phyloP scores from a whole-genome alignment of 805 yeast species.

The Cyberlindnera maclurae region DNA sequence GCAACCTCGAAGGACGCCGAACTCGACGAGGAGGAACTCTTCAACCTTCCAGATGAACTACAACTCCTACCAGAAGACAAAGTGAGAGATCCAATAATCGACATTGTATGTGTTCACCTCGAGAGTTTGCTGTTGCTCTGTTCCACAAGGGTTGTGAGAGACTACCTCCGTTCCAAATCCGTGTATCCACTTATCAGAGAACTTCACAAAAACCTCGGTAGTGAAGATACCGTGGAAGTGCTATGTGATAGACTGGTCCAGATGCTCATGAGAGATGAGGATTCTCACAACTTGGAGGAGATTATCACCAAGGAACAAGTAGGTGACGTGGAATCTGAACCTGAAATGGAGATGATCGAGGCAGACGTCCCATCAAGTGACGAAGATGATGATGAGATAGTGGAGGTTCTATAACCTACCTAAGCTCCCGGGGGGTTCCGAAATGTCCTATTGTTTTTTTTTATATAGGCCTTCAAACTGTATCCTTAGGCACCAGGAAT shows the following conservation, averaged over 20 bases:
- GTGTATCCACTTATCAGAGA: constrained; percentile 86
- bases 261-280: constrained; percentile 88
- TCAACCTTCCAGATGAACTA: constrained; percentile 81
- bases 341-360: constrained; percentile 17
- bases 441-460: background rate
- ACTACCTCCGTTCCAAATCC: constrained; percentile 66
- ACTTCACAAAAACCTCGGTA: constrained; percentile 53
- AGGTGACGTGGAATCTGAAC: constrained; percentile 29
- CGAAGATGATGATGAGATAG: constrained; percentile 20
- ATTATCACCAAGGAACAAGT: constrained; percentile 41
- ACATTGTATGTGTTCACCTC: constrained; percentile 62
- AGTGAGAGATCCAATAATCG: constrained; percentile 62
- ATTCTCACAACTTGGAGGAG: constrained; percentile 40
- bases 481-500: constrained; percentile 19
- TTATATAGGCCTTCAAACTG: too few species aligned
- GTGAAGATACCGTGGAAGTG: constrained; percentile 45
- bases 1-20: constrained; percentile 66
- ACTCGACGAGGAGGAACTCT: constrained; percentile 77
- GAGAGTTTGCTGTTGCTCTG: constrained; percentile 77
- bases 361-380: constrained; percentile 13
- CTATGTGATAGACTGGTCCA: constrained; percentile 82
- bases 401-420: constrained; percentile 9
- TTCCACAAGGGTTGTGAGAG: constrained; percentile 69
- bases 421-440: background rate
- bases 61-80: constrained; percentile 74